These are phyloP conservation scores for Umbilicus rupestris DNA, from an alignment of 164 flowering plant genomes.

Conservation along the genomic window DNA sequence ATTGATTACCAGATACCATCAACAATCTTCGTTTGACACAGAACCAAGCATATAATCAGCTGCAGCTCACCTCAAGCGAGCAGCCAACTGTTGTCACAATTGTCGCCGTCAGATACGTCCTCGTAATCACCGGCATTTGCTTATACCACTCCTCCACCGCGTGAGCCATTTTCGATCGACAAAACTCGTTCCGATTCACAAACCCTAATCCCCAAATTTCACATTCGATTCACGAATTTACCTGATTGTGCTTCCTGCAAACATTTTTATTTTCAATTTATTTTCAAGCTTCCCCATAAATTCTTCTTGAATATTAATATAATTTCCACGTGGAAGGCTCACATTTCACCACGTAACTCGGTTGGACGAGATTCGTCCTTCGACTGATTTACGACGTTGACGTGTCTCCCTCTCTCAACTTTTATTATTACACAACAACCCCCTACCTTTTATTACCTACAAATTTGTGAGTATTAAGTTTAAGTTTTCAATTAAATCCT, in stretches of 20 bases:
- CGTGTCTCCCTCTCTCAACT: background rate
- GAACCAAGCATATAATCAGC: background rate
- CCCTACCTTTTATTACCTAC: too few species aligned
- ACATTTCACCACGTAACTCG: background rate
- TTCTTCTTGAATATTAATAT: background rate
- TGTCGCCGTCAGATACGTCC: conserved; percentile 93
- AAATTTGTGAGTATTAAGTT: too few species aligned
- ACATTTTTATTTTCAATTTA: background rate
- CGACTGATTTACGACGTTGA: background rate
- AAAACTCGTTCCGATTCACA: background rate
- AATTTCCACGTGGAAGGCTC: background rate
- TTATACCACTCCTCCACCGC: conserved; percentile 99
- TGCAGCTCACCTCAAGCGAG: conserved; percentile 65
- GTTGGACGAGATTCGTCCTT: background rate
- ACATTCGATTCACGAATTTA: background rate
- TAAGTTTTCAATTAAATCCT: too few species aligned
- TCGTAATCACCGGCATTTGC: conserved; percentile 97
- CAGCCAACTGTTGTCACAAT: conserved; percentile 82
- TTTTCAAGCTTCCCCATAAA: too few species aligned
- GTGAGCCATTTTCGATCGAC: conserved; percentile 58
- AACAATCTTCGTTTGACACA: too few species aligned
- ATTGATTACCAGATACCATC: too few species aligned
- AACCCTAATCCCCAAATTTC: conserved; percentile 4
- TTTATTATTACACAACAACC: background rate
- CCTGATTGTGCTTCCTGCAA: background rate